Evolutionary conservation across 192 early-diverging fungal species (phyloP).

Genomic region (Podila epigama): DNA sequence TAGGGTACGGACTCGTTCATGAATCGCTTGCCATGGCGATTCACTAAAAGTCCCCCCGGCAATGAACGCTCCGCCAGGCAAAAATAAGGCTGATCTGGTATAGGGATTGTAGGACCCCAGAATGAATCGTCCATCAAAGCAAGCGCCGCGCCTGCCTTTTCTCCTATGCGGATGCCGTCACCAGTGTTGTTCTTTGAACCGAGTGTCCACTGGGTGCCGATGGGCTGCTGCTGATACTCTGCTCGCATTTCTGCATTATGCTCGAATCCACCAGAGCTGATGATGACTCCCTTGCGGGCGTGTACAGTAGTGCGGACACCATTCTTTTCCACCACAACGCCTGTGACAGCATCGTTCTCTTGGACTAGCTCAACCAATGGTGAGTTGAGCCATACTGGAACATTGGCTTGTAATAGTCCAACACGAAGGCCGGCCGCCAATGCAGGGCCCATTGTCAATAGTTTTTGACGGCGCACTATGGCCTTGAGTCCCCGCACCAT

Average conservation of each 20-base stretch:
- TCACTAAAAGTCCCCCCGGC: conserved; percentile 14
- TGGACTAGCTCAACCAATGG: conserved; percentile 12
- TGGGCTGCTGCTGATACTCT: conserved; percentile 17
- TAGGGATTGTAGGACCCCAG: conserved; percentile 18
- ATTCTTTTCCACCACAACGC: conserved; percentile 5
- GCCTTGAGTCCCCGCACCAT: not conserved
- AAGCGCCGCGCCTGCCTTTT: conserved; percentile 9
- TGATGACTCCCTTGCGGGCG: conserved; percentile 7
- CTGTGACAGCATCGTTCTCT: conserved; percentile 1
- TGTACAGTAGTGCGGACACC: not conserved
- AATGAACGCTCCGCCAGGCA: conserved; percentile 11
- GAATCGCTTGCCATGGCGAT: conserved; percentile 13
- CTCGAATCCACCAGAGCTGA: conserved; percentile 11
- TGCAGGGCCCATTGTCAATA: conserved; percentile 7
- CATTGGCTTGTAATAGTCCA: conserved; percentile 5
- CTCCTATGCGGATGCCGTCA: conserved; percentile 11
- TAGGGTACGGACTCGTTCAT: conserved; percentile 11
- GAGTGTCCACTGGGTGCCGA: conserved; percentile 2
- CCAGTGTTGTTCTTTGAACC: conserved; percentile 16
- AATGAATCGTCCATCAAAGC: conserved; percentile 9
- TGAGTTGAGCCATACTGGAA: conserved; percentile 8
- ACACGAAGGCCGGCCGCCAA: conserved; percentile 8
- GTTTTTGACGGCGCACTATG: not conserved
- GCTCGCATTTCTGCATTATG: conserved; percentile 10
- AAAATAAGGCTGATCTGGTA: conserved; percentile 10